Percentiles rank a stretch among this genome's conserved stretches.
phyloP scores from a whole-genome alignment of 768 basidiomycete species.

The Cytidiella melzeri region DNA sequence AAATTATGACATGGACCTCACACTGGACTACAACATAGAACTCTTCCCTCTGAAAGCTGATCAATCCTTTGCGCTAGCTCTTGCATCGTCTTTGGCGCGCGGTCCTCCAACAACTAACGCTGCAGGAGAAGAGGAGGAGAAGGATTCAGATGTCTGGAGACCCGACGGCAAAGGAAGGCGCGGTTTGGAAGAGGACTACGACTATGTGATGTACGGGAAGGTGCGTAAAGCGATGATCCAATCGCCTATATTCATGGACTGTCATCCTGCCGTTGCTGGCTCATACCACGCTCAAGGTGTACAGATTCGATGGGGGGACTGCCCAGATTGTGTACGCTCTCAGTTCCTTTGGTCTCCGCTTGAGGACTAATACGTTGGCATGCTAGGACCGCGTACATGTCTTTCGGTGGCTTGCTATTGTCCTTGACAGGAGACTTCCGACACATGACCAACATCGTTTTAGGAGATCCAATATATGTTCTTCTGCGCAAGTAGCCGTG shows the following conservation, averaged over 20 bases:
- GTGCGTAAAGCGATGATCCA: slow-evolving; percentile 34
- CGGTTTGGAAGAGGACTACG: slow-evolving; percentile 91
- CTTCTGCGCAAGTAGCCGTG: slow-evolving; percentile 63
- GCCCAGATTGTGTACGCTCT: slow-evolving; percentile 76
- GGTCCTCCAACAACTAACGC: slow-evolving; percentile 47
- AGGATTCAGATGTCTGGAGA: slow-evolving; percentile 77
- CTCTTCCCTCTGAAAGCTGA: slow-evolving; percentile 67
- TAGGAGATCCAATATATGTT: slow-evolving; percentile 90
- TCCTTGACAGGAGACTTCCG: slow-evolving; percentile 89
- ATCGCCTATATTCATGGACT: neutral
- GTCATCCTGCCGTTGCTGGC: neutral
- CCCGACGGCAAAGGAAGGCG: slow-evolving; percentile 76
- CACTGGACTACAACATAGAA: slow-evolving; percentile 92
- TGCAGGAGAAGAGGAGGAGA: slow-evolving; percentile 54
- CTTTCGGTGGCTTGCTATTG: slow-evolving; percentile 94
- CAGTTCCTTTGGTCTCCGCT: slow-evolving; percentile 3
- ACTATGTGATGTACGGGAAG: slow-evolving; percentile 99
- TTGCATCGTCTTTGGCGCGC: slow-evolving; percentile 74
- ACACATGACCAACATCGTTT: slow-evolving; percentile 85
- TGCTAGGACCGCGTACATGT: slow-evolving; percentile 86
- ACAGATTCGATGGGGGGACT: slow-evolving; percentile 89
- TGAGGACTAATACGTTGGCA: slow-evolving; percentile 10
- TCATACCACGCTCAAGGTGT: slow-evolving; percentile 51
- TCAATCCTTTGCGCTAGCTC: slow-evolving; percentile 77
- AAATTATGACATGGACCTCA: slow-evolving; percentile 89